A percentile compares a stretch with the other conserved stretches of the same genome.
Conservation (phyloP, 305 asterid genomes). For the Solanum hybrid region DNA sequence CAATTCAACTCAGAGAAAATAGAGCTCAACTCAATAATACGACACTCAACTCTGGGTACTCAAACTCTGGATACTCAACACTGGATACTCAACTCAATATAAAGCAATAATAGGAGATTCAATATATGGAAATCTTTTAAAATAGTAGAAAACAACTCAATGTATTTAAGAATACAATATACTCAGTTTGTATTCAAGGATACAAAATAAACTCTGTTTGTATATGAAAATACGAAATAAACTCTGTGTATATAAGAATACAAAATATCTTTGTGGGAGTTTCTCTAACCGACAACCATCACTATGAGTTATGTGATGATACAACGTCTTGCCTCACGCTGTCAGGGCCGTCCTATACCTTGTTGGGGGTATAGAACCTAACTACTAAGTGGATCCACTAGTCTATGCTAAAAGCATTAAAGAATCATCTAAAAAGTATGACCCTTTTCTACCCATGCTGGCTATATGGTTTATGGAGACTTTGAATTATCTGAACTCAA, state of each 20-base stretch:
- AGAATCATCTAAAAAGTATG: neutral
- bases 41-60: no score
- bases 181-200: no score
- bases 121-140: no score
- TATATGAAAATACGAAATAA: no score
- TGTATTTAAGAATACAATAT: no score
- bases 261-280: neutral
- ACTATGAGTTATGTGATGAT: neutral
- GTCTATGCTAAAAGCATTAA: neutral
- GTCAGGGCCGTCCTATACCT: neutral
- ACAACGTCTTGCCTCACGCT: neutral
- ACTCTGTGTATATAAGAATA: neutral
- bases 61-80: no score
- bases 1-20: no score
- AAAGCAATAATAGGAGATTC: no score
- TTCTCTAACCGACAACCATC: neutral
- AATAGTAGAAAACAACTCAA: no score
- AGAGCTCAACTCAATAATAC: no score
- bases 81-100: no score
- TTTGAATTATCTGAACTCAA: neutral
- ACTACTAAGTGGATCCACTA: neutral
- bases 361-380: neutral
- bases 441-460: neutral
- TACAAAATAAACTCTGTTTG: neutral
- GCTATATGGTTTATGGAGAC: neutral